Conservation (phyloP, 2,329 filamentous ascomycete genomes). For the Penicillium hesseltinei region DNA sequence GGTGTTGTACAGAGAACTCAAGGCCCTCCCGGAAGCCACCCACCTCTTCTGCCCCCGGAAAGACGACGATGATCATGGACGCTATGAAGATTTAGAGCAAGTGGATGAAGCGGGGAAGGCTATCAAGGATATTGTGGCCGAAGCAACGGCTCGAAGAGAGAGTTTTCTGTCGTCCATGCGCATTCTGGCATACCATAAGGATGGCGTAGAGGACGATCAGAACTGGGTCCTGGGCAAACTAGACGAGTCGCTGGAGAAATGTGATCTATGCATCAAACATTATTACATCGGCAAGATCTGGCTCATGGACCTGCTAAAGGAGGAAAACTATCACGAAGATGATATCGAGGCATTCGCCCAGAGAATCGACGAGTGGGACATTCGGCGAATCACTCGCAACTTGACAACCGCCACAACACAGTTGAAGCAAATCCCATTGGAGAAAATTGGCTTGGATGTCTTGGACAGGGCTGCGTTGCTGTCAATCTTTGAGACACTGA, state of each 20-base stretch:
- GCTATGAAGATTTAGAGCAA: constrained; percentile 60
- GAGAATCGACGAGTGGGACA: constrained; percentile 60
- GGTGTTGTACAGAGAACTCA: constrained; percentile 39
- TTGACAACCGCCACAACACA: constrained; percentile 57
- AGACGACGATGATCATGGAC: constrained; percentile 60
- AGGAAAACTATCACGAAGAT: constrained; percentile 55
- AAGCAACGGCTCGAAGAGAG: constrained; percentile 57
- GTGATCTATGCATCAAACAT: constrained; percentile 68
- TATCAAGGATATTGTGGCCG: constrained; percentile 49
- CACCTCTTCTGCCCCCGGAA: constrained; percentile 70
- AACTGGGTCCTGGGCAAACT: constrained; percentile 59
- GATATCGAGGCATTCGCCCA: constrained; percentile 53
- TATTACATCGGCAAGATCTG: constrained; percentile 69
- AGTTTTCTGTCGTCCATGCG: constrained; percentile 67
- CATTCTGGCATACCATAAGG: constrained; percentile 65
- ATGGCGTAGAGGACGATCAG: constrained; percentile 59
- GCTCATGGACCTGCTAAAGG: constrained; percentile 61
- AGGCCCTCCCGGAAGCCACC: constrained; percentile 45
- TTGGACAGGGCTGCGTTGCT: constrained; percentile 64
- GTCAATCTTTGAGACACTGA: constrained; percentile 83
- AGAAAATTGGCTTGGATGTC: constrained; percentile 50
- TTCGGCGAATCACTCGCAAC: constrained; percentile 60
- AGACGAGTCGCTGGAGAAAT: constrained; percentile 59
- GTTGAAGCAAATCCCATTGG: constrained; percentile 51
- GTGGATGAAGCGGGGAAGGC: constrained; percentile 46